Conservation (phyloP, 768 basidiomycete genomes). For the Pleurotus eryngii region DNA sequence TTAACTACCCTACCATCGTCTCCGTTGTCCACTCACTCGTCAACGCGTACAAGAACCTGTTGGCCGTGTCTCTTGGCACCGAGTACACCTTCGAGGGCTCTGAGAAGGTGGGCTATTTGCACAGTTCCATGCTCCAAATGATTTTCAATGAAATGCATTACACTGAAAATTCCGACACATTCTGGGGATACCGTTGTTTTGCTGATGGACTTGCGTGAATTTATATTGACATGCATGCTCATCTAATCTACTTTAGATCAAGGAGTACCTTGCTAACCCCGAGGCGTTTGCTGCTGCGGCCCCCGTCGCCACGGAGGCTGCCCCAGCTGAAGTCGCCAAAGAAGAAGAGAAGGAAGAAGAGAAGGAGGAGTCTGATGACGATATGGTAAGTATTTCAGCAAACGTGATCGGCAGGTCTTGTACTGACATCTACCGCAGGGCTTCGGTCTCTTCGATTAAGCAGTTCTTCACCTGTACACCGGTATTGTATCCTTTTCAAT, state of each 20-base stretch:
- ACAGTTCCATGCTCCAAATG: slow-evolving; percentile 21
- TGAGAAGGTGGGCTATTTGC: slow-evolving; percentile 67
- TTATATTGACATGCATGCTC: slow-evolving; percentile 10
- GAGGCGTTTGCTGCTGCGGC: slow-evolving; percentile 92
- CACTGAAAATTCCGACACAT: slow-evolving; percentile 87
- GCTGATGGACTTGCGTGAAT: slow-evolving; percentile 10
- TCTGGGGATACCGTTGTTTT: slow-evolving; percentile 31
- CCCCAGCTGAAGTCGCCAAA: slow-evolving; percentile 54
- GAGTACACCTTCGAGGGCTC: slow-evolving; percentile 94
- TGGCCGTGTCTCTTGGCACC: slow-evolving; percentile 84
- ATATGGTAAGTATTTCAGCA: slow-evolving; percentile 61
- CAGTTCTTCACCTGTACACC: slow-evolving; percentile 5
- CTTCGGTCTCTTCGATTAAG: slow-evolving; percentile 91
- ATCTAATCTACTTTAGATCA: slow-evolving; percentile 52
- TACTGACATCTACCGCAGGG: slow-evolving; percentile 49
- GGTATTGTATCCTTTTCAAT: background rate
- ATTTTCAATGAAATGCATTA: slow-evolving; percentile 35
- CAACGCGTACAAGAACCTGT: slow-evolving; percentile 98
- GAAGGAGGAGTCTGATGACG: slow-evolving; percentile 84
- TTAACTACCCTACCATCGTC: slow-evolving; percentile 94
- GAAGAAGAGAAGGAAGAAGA: slow-evolving; percentile 78
- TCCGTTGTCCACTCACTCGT: slow-evolving; percentile 94
- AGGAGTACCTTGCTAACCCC: slow-evolving; percentile 96
- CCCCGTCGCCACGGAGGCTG: slow-evolving; percentile 52
- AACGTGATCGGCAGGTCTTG: background rate